Base-by-base conservation (phyloP, 1,284 basidiomycete genomes). In the Moniliophthora roreri region DNA sequence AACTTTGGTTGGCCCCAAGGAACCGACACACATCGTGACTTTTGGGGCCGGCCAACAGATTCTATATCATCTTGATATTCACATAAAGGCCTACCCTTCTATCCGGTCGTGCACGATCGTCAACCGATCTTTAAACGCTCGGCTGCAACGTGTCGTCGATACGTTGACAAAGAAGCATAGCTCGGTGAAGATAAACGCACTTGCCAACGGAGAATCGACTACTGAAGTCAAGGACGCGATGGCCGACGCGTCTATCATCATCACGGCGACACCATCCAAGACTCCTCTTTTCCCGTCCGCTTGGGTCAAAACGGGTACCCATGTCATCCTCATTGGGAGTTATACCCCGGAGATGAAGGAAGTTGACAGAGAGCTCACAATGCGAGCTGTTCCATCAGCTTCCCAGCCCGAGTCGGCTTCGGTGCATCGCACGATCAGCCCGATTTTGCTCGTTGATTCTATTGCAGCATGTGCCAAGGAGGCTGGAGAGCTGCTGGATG, bases 1-100 rank as follows among this genome's bases (percentile, higher is more conserved):
- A 0, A 78, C 72, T 15, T 66, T 87, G 2, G 72, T 86, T 7
- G 70, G 78, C 0, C 65, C 73, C 1, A 58, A 59, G 4, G 45
- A 55, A 0, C 87, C 85, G 1, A 69, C 93, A 34, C 70, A 59
- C 20, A 61, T 94, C 38, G 75, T 89, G 7, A 76, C 84, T 11
- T 90, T 94, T 57, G 93, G 93, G 4, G 84, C 91, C 0, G 92
- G 93, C 0, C 76, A 80, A 24, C 85, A 91, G 89, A 95, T 63
- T 71, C 87, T 21, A 70, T 77, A 40, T 70, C 90, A 95, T 63
- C 73, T 88, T 16, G 71, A 77, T 37, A 72, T 93, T 6, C 81
- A 89, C 62, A 68, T 89, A 13, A 70, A 73, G 2, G 70, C 78
- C 11, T 89, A 82, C 57, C 74, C 81, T 0, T 76, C 82, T 0